Evolutionary conservation across 108 stramenopile species (phyloP), one percentile per base, ranked within the genome.

Genomic region (Skeletonema tropicum): DNA sequence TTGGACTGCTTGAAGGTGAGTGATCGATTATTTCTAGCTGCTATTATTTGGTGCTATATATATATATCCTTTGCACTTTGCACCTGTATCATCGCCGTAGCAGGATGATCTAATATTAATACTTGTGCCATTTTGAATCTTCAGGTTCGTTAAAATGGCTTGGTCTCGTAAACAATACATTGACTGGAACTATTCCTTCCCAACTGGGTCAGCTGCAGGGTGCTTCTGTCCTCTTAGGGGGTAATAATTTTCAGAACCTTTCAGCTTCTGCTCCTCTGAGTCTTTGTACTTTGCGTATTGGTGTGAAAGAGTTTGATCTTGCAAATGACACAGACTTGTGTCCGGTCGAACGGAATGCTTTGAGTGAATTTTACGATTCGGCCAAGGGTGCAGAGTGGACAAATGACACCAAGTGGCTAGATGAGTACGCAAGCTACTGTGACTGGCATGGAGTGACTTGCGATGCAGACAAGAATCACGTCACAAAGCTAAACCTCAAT

Each of bases 301-400:
- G n/a, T 21, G 19, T 71, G 41, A 60, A 13, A 45, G 11, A 70
- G 58, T 61, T 61, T 61, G 60, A 61, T 61, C 23, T 61, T 0
- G n/a, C 5, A 25, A n/a, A 32, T 61, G 36, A 61, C 8, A 0
- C 0, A 6, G 8, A n/a, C 1, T 35, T 61, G 35, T 61, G 60
- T n/a, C 38, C 38, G 26, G 2, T 29, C 26, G 26, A 29, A 29
- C 26, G 26, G 2, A 19, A 25, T 35, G 60, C 60, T 8, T 61
- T 61, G 13, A 32, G 6, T n/a, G 60, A 61, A 15, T 61, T 61
- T 8, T 61, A 61, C 31, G 6, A 61, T 25, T 61, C 36, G 6
- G 1, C 23, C 23, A 61, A 61, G 14, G 60, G 60, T n/a, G 15
- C 60, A 29, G 26, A 29, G 26, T 29, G 26, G 26, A 29, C 26